These are phyloP conservation scores for Pisolithus orientalis DNA, from an alignment of 768 basidiomycete genomes.

Conservation along the genomic window DNA sequence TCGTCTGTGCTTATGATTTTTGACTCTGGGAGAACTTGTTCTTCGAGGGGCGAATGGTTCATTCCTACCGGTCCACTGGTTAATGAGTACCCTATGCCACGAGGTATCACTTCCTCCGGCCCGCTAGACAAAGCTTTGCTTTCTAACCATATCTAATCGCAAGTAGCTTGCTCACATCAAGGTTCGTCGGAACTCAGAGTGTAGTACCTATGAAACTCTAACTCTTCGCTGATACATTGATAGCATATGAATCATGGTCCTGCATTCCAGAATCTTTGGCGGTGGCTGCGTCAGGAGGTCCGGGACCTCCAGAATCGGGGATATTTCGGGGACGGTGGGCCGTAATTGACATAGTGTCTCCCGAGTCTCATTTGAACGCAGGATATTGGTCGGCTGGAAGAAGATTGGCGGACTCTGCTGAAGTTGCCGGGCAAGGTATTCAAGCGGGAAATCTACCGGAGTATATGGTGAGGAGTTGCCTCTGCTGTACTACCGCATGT, in stretches of 20 bases:
- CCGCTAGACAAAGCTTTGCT: conserved; percentile 4
- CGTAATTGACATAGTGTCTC: background rate
- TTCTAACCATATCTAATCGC: background rate
- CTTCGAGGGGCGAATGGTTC: conserved; percentile 55
- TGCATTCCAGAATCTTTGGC: conserved; percentile 73
- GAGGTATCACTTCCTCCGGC: conserved; percentile 45
- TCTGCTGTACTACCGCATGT: background rate
- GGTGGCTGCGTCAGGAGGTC: conserved; percentile 57
- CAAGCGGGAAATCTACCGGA: conserved; percentile 62
- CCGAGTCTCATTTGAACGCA: conserved; percentile 22
- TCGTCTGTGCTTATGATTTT: background rate
- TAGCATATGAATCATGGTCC: conserved; percentile 81
- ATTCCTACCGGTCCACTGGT: conserved; percentile 56
- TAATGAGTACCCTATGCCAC: conserved; percentile 77
- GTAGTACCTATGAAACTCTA: background rate
- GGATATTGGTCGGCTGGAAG: conserved; percentile 81
- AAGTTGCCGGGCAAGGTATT: conserved; percentile 44
- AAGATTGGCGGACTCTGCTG: conserved; percentile 59
- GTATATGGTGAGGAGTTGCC: conserved; percentile 49
- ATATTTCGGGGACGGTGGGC: conserved; percentile 76
- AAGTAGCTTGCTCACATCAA: conserved; percentile 75
- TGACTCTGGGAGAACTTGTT: conserved; percentile 56
- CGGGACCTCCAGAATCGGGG: conserved; percentile 63
- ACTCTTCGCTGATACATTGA: background rate
- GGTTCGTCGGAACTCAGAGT: conserved; percentile 30